phyloP scores from a whole-genome alignment of 768 basidiomycete genomes.

The Zangia roseola region DNA sequence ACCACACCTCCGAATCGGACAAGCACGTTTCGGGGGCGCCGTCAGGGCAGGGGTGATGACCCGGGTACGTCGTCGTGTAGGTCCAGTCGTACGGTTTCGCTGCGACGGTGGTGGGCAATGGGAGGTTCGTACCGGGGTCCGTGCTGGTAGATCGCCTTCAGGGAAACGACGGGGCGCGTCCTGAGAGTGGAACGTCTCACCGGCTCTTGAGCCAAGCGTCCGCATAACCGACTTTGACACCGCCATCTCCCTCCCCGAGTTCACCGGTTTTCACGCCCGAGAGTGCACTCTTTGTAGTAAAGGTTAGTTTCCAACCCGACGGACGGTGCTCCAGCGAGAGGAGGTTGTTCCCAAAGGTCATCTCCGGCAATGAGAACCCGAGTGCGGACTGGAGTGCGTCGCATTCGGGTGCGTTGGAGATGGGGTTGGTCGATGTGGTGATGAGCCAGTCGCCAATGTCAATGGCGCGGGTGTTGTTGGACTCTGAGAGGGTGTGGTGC shows the following conservation, averaged over 20 bases:
- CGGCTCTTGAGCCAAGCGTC: constrained; percentile 92
- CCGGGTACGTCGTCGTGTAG: constrained; percentile 86
- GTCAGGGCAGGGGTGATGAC: constrained; percentile 39
- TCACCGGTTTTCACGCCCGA: constrained; percentile 71
- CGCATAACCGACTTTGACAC: constrained; percentile 92
- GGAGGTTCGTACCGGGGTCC: constrained; percentile 57
- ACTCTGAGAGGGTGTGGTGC: constrained; percentile 63
- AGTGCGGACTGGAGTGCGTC: constrained; percentile 64
- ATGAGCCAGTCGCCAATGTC: constrained; percentile 67
- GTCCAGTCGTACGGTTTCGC: constrained; percentile 98
- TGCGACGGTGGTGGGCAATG: constrained; percentile 67
- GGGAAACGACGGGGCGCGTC: constrained; percentile 12
- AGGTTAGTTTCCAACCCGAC: constrained; percentile 63
- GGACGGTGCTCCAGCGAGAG: constrained; percentile 65
- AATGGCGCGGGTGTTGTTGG: constrained; percentile 67
- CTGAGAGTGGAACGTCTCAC: constrained; percentile 36
- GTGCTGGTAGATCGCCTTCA: constrained; percentile 48
- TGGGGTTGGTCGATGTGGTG: constrained; percentile 69
- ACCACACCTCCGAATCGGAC: constrained; percentile 40
- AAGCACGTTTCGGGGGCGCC: constrained; percentile 11
- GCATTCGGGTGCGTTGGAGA: constrained; percentile 74
- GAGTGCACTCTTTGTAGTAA: constrained; percentile 69
- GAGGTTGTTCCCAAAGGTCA: constrained; percentile 90
- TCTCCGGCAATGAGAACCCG: constrained; percentile 88
- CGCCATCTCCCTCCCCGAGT: constrained; percentile 79